Percentiles rank a stretch among this genome's conserved stretches.
phyloP scores from a whole-genome alignment of 108 stramenopile species.

The Chaetoceros tenuissimus region DNA sequence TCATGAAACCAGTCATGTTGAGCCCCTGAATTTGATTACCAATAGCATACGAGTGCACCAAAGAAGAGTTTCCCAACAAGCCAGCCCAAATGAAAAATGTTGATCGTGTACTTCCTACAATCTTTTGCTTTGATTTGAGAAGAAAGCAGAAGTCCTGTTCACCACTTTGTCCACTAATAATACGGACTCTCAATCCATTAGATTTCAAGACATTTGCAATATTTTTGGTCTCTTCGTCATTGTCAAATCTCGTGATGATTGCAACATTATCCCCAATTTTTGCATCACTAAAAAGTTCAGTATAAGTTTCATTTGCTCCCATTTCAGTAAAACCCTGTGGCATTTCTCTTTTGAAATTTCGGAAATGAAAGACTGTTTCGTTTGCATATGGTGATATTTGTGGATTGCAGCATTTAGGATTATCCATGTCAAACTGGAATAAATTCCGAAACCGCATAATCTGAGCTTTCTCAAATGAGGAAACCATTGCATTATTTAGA shows the following conservation, averaged over 20 bases:
- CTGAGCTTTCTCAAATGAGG: too few relatives aligned
- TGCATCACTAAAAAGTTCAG: constrained; percentile 28
- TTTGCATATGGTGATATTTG: too few relatives aligned
- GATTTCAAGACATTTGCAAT: too few relatives aligned
- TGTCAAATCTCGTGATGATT: constrained; percentile 17
- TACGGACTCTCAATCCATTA: constrained; percentile 27
- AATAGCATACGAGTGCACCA: constrained; percentile 20
- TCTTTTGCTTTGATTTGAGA: constrained; percentile 27
- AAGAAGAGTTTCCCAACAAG: constrained; percentile 28
- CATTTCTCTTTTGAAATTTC: constrained; percentile 51
- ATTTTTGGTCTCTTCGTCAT: constrained; percentile 7
- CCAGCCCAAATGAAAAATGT: constrained; percentile 40
- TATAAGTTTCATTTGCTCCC: constrained; percentile 20
- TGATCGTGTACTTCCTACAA: constrained; percentile 33
- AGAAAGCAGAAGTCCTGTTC: constrained; percentile 63
- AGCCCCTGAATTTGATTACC: too few relatives aligned
- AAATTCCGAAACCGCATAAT: too few relatives aligned
- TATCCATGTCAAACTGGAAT: too few relatives aligned
- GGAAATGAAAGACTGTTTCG: too few relatives aligned
- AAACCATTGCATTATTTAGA: too few relatives aligned
- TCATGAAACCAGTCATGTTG: too few relatives aligned
- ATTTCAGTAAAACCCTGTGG: constrained; percentile 53
- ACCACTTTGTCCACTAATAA: constrained; percentile 19
- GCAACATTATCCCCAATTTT: constrained; percentile 35
- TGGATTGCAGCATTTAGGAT: too few relatives aligned